Base-by-base conservation (phyloP, 108 stramenopile species). In the Cyclotella baltica region DNA sequence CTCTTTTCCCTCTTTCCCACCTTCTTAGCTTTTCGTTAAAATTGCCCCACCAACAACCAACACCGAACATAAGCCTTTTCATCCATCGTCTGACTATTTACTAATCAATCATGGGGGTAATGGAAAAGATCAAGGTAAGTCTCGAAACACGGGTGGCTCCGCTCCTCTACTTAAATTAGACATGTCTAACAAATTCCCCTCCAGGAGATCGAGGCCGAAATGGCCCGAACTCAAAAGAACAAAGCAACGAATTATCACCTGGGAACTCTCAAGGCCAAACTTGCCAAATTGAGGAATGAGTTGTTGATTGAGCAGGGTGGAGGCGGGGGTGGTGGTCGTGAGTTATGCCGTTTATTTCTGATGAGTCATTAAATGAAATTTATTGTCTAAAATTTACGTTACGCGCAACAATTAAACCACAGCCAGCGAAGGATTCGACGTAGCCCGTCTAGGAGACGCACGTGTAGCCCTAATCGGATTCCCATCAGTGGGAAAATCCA, bases 401-500 rank as follows among this genome's bases (percentile, higher is more conserved):
- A n/a, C n/a, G 13, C 40, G 8, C 40, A 8, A 43, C 40, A 8
- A 13, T 11, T 11, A 43, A 43, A 8, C 40, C 11, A 37, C 76
- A 76, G 75, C 70, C 35, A 61, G 90, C 37, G 93, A 96, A 81
- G 98, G 98, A 6, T 99, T 98, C 62, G 95, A 93, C 62, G 98
- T 99, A 3, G 91, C 96, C 19, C 85, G 94, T 36, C 88, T 94
- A 35, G 99, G 98, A 36, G 98, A 99, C 76, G 98, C 98, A 9
- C 92, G 99, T 0, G 96, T 99, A 13, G 98, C 98, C 22, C 78
- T 99, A 70, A 99, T 99, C 77, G 99, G 95, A 10, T 95, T 99
- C 85, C 97, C 97, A 27, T 93, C 91, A 22, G 98, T 98, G 3
- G 96, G 93, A 19, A 98, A 99, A 81, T 96, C 95, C 6, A 92